Base-by-base conservation (phyloP, 805 yeast genomes). In the Cyberlindnera subsufficiens region DNA sequence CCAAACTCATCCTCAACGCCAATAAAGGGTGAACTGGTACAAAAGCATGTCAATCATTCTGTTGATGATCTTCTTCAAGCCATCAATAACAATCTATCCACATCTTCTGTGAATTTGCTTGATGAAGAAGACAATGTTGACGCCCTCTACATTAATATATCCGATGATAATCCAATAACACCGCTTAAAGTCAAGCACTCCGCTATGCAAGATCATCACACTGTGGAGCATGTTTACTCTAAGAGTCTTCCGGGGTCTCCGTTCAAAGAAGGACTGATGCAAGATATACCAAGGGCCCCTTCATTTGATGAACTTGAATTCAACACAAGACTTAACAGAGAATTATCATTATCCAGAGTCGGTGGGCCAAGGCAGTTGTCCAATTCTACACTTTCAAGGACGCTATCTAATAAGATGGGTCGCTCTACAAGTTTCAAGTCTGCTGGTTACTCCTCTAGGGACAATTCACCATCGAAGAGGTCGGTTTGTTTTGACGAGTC, bases 61-160 rank as follows among this genome's bases (percentile, higher is more conserved):
- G 72, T 67, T 10, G 72, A 67, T 39, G 69, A 67, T 37, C 54
- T 69, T 11, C 44, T 69, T 16, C 59, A 60, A 13, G 57, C 55
- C 6, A 56, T 57, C 17, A 55, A 56, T 35, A 52, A 49, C 37
- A 57, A 57, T 42, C 52, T 57, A 7, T 55, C 60, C 18, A 33
- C 50, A 10, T 32, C 54, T 11, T 49, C 55, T 3, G 20, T 53
- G 11, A 42, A 44, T 15, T 30, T 20, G n/a, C 37, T 30, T 10
- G 44, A 38, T 11, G 42, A 40, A 2, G 25, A 14, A 17, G 45
- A 44, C 32, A 38, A 42, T 10, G 13, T 36, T 3, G 35, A 38
- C 38, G 33, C 10, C 37, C 41, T 17, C 46, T 54, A n/a, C 35
- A 3, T 52, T 36, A 50, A 50, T 40, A 45, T 39, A 1, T 46